These are phyloP conservation scores for Acanthamoeba castellanii DNA, from an alignment of 208 protist species.

Conservation along the genomic window DNA sequence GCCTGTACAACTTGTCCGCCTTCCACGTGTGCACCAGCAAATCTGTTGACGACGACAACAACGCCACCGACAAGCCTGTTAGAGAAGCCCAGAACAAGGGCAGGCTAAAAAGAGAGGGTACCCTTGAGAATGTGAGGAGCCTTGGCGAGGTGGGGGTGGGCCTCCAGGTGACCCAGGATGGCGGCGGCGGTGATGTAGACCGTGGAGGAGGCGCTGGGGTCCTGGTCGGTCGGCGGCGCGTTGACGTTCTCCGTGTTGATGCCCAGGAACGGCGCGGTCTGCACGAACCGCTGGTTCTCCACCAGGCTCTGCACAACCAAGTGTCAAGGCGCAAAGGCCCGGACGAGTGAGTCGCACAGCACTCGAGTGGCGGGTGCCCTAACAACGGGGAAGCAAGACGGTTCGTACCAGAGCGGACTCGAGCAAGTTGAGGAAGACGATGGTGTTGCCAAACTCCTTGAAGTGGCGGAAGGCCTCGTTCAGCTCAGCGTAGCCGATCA, in stretches of 20 bases:
- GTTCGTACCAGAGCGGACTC: constrained; percentile 78
- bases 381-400: too few species aligned
- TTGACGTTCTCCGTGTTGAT: constrained; percentile 76
- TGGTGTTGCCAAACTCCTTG: constrained; percentile 86
- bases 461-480: constrained; percentile 87
- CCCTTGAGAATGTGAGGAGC: constrained; percentile 40
- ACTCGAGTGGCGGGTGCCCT: too few species aligned
- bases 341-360: too few species aligned
- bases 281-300: constrained; percentile 70
- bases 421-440: constrained; percentile 85
- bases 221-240: background rate
- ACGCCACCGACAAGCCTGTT: background rate
- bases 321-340: background rate
- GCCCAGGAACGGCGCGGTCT: constrained; percentile 83
- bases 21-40: constrained; percentile 39
- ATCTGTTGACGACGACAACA: constrained; percentile 27
- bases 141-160: constrained; percentile 24
- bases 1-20: constrained; percentile 81
- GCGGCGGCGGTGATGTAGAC: constrained; percentile 23
- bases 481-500: constrained; percentile 86
- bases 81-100: background rate
- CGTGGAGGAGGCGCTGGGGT: background rate
- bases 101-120: background rate
- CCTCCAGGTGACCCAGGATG: constrained; percentile 3
- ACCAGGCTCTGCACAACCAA: constrained; percentile 45